Percentiles rank a stretch among this genome's conserved stretches.
phyloP scores from a whole-genome alignment of 140 eudicot genomes.

The Anethum foeniculum region DNA sequence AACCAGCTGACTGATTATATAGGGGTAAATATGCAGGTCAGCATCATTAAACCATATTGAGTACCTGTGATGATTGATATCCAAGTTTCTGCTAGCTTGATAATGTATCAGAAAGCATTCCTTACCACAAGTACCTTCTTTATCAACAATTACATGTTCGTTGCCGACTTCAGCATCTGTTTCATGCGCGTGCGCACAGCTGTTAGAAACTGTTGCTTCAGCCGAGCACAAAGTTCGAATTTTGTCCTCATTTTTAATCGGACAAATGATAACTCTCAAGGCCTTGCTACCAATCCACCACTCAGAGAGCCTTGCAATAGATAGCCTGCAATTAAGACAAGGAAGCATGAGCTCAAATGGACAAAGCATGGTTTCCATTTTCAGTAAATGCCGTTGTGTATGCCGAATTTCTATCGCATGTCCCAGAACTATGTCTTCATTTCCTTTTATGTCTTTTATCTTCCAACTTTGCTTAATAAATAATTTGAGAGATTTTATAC shows the following conservation, averaged over 20 bases:
- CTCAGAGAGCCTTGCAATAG: constrained; percentile 25
- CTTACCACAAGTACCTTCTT: constrained; percentile 22
- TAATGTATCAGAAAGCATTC: constrained; percentile 52
- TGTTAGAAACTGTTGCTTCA: constrained; percentile 19
- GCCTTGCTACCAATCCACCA: constrained; percentile 43
- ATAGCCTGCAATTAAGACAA: constrained; percentile 35
- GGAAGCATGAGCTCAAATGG: constrained; percentile 12
- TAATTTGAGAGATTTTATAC: no score
- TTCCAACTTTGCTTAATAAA: no score
- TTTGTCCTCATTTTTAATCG: constrained; percentile 23
- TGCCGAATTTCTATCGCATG: not conserved
- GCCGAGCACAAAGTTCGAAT: constrained; percentile 40
- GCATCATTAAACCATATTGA: constrained; percentile 40
- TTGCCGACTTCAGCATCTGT: constrained; percentile 6
- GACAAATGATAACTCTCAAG: constrained; percentile 33
- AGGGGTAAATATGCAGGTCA: constrained; percentile 77
- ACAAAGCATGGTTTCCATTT: not conserved
- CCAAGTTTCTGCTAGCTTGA: constrained; percentile 22
- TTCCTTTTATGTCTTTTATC: no score
- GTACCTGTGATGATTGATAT: constrained; percentile 22
- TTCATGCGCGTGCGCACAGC: constrained; percentile 15
- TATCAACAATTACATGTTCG: constrained; percentile 21
- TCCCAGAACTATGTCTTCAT: no score
- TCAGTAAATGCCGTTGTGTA: no score
- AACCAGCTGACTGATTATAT: constrained; percentile 44